Evolutionary conservation across 768 basidiomycete genomes (phyloP).

Genomic region (Krasilnikovozyma curviuscula): DNA sequence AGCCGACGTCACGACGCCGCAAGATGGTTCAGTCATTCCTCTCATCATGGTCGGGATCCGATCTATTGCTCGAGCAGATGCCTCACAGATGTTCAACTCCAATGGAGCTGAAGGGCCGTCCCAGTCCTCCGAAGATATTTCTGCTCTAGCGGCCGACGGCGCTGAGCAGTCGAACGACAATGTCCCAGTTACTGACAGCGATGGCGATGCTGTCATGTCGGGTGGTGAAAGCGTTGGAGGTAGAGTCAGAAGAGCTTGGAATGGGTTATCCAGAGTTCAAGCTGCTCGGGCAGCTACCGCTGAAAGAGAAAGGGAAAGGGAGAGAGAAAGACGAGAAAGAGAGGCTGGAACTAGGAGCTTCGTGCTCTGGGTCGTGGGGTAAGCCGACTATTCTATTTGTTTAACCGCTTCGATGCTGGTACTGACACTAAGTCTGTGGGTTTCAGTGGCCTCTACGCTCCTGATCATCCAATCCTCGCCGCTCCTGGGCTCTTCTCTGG

Average conservation of each 20-base stretch:
- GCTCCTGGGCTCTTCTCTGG: slow-evolving; percentile 27
- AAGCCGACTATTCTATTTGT: no score
- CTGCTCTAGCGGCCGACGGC: background rate
- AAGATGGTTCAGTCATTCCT: background rate
- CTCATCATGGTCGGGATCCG: slow-evolving; percentile 9
- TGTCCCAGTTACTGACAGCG: no score
- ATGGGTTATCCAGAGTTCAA: background rate
- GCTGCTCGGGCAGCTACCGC: background rate
- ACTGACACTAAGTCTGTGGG: no score
- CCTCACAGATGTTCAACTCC: background rate
- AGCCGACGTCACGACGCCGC: background rate
- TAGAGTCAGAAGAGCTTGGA: no score
- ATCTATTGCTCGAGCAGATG: slow-evolving; percentile 1
- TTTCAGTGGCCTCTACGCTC: slow-evolving; percentile 70
- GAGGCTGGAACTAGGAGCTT: background rate
- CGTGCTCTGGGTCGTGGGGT: slow-evolving; percentile 6
- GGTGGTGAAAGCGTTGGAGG: no score
- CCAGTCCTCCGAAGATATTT: background rate
- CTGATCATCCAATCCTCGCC: slow-evolving; percentile 68
- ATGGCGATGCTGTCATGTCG: no score
- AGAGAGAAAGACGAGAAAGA: background rate
- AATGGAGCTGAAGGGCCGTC: background rate
- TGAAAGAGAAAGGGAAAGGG: background rate
- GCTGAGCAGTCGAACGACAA: no score
- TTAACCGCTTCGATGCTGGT: no score